Evolutionary conservation across 768 basidiomycete genomes (phyloP).

Genomic region (Chalciporus piperatus): DNA sequence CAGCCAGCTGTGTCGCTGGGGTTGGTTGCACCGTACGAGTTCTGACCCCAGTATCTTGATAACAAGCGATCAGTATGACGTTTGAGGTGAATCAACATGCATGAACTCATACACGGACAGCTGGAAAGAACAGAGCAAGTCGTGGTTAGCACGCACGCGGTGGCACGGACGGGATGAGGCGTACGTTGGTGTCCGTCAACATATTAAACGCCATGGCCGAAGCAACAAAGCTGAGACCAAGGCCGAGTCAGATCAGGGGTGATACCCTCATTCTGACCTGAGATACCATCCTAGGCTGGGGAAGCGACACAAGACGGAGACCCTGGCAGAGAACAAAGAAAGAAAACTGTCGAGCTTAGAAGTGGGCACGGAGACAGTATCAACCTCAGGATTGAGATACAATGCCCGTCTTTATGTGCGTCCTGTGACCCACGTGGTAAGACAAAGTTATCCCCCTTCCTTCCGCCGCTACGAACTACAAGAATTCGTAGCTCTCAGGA

Average conservation of each 20-base stretch:
- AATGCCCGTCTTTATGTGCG: slow-evolving; percentile 12
- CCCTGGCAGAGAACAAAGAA: not conserved
- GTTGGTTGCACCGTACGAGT: slow-evolving; percentile 33
- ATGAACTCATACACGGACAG: slow-evolving; percentile 22
- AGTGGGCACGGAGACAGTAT: not conserved
- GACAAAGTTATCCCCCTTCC: slow-evolving; percentile 11
- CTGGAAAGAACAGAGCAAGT: slow-evolving; percentile 5
- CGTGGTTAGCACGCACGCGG: not conserved
- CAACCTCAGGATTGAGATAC: not conserved
- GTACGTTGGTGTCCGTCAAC: slow-evolving; percentile 22
- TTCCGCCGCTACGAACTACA: slow-evolving; percentile 1
- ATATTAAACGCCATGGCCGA: slow-evolving; percentile 26
- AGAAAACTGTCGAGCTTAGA: not conserved
- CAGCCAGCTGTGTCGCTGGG: slow-evolving; percentile 19
- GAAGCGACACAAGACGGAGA: not conserved
- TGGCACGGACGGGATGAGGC: not conserved
- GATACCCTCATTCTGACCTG: not conserved
- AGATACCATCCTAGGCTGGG: slow-evolving; percentile 4
- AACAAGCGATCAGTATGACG: not conserved
- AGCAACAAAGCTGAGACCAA: slow-evolving; percentile 7
- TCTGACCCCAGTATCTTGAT: slow-evolving; percentile 36
- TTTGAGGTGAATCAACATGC: not conserved
- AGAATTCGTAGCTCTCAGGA: not conserved
- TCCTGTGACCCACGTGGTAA: slow-evolving; percentile 10
- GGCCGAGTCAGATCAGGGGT: slow-evolving; percentile 12